These are phyloP conservation scores for Fraxinus xanthoxyloides DNA, from an alignment of 305 asterid species.

Conservation along the genomic window DNA sequence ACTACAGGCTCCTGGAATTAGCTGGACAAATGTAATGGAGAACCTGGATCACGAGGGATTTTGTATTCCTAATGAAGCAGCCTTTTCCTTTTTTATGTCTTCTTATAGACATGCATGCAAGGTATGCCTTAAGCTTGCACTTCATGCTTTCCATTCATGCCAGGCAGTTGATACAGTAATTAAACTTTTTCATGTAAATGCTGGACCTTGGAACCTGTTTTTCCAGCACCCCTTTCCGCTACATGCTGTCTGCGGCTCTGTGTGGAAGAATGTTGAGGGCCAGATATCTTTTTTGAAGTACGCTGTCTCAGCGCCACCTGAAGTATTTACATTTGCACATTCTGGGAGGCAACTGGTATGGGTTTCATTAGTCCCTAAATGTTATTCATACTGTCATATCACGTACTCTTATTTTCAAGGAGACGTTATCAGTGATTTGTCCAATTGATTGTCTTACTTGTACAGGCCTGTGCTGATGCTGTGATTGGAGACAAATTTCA, in stretches of 20 bases:
- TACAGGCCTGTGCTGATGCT: conserved; percentile 66
- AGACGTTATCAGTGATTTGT: conserved; percentile 4
- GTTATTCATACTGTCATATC: conserved; percentile 11
- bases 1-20: conserved; percentile 73
- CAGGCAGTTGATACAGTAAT: neutral
- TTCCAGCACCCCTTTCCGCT: conserved; percentile 91
- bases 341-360: conserved; percentile 76
- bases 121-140: conserved; percentile 37
- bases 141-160: conserved; percentile 5
- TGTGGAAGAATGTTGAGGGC: conserved; percentile 95
- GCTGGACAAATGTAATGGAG: conserved; percentile 75
- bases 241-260: conserved; percentile 78
- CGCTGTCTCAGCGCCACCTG: conserved; percentile 82
- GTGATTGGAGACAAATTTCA: conserved; percentile 55
- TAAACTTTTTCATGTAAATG: neutral
- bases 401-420: neutral
- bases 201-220: conserved; percentile 5
- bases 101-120: conserved; percentile 73
- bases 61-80: conserved; percentile 65
- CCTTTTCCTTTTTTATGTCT: conserved; percentile 90
- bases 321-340: conserved; percentile 78
- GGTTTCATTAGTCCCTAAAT: conserved; percentile 19
- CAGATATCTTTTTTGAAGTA: conserved; percentile 85
- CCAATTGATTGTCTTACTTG: conserved; percentile 14
- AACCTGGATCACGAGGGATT: conserved; percentile 94